Evolutionary conservation across 345 rosid genomes (phyloP).

Genomic region (Acer campestre): DNA sequence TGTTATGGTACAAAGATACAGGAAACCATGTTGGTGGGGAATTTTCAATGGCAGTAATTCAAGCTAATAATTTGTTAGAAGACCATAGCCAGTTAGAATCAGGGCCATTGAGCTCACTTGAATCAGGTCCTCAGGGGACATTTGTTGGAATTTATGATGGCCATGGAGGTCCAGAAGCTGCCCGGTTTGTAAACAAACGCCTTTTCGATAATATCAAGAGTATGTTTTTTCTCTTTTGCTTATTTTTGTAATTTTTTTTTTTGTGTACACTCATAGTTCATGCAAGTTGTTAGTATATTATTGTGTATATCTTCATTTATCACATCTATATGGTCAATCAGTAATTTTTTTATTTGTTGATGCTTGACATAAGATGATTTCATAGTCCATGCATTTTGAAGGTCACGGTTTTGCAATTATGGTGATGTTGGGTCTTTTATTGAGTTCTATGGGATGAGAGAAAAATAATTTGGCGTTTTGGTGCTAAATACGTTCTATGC

Average conservation of each 20-base stretch:
- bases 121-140: slow-evolving; percentile 85
- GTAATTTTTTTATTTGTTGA: background rate
- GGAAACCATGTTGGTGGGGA: slow-evolving; percentile 75
- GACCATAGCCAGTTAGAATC: slow-evolving; percentile 92
- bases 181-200: slow-evolving; percentile 73
- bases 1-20: slow-evolving; percentile 85
- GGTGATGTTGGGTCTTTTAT: slow-evolving; percentile 2
- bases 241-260: slow-evolving; percentile 6
- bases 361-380: background rate
- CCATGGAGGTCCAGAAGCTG: slow-evolving; percentile 99
- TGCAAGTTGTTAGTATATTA: background rate
- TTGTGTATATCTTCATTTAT: background rate
- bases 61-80: slow-evolving; percentile 79
- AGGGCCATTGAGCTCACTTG: slow-evolving; percentile 78
- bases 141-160: slow-evolving; percentile 99
- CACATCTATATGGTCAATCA: background rate
- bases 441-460: background rate
- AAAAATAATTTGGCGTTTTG: background rate
- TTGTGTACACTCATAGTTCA: background rate
- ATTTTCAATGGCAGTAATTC: slow-evolving; percentile 95
- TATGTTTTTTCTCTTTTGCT: slow-evolving; percentile 36
- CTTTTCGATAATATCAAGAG: slow-evolving; percentile 72
- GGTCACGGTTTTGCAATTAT: slow-evolving; percentile 6
- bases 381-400: background rate
- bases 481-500: background rate